Evolutionary conservation across 2,329 filamentous ascomycete species (phyloP).

Genomic region (Penicillium sclerotiorum): DNA sequence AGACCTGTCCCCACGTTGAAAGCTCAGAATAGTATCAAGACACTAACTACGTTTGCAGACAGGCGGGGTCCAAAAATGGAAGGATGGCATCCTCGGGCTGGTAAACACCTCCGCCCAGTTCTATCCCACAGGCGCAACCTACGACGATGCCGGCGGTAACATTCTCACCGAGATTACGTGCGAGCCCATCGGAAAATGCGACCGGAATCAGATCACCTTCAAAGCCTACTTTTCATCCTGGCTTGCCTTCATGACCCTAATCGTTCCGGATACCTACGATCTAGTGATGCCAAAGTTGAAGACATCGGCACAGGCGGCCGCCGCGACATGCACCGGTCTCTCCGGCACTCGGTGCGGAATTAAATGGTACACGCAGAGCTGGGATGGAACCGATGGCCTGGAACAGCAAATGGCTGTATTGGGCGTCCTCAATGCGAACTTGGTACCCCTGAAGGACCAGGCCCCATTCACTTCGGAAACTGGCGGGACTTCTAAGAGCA

Average conservation of each 20-base stretch:
- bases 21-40: neutral
- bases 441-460: conserved; percentile 30
- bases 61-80: conserved; percentile 56
- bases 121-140: conserved; percentile 47
- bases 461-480: conserved; percentile 50
- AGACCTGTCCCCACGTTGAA: neutral
- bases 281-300: conserved; percentile 62
- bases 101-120: conserved; percentile 56
- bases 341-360: conserved; percentile 60
- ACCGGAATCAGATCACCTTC: conserved; percentile 72
- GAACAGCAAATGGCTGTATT: conserved; percentile 47
- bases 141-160: conserved; percentile 42
- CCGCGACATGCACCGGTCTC: conserved; percentile 63
- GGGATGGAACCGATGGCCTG: conserved; percentile 40
- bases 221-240: conserved; percentile 72
- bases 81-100: conserved; percentile 58
- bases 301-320: conserved; percentile 62
- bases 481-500: conserved; percentile 61
- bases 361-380: conserved; percentile 43
- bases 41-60: conserved; percentile 32
- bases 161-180: conserved; percentile 70
- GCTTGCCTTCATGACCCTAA: conserved; percentile 62
- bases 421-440: conserved; percentile 36
- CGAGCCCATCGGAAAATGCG: conserved; percentile 64
- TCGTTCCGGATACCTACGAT: conserved; percentile 61